Base-by-base conservation (phyloP, 2,329 filamentous ascomycete species). In the Curvularia spicifera region DNA sequence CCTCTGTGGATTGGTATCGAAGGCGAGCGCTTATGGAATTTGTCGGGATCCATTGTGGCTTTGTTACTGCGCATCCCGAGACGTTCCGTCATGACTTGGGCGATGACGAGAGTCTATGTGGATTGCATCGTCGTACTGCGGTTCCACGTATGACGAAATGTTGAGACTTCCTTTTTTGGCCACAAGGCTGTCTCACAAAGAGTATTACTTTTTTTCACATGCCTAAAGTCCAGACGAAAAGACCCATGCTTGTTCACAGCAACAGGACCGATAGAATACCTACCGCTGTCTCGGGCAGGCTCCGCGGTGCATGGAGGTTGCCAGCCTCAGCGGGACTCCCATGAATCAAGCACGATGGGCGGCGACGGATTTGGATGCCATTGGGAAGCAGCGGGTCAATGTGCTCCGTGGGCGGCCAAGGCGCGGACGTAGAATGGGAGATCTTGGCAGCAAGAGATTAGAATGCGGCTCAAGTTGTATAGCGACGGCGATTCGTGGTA, bases 391-490 rank as follows among this genome's bases (percentile, higher is more conserved):
- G 56, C 57, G 63, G 58, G 42, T 63, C 59, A 60, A 59, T 44
- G 52, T 65, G 46, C 57, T 46, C 66, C 63, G 59, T 64, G 37
- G 40, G 54, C 47, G 54, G 63, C 54, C 56, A 61, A 62, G 63
- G 42, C 53, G 51, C 24, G 39, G 58, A 12, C 26, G 50, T 59
- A 64, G 40, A 40, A 13, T 31, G 57, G 67, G 67, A 63, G 61
- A 68, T 61, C 58, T 66, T 47, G 57, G 55, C 65, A 58, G 45
- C 45, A 26, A 61, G 55, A 52, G 51, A 67, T 67, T 53, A 56
- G 54, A 57, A 56, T 70, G 70, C 66, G 69, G 70, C 69, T 71
- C 57, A 67, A 70, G 62, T 54, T 57, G 54, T 55, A 40, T 57
- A 42, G 42, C 26, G 26, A 57, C 56, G 53, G 51, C 65, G 63